Base-by-base conservation (phyloP, 495 filamentous ascomycete species). In the Evernia prunastri region DNA sequence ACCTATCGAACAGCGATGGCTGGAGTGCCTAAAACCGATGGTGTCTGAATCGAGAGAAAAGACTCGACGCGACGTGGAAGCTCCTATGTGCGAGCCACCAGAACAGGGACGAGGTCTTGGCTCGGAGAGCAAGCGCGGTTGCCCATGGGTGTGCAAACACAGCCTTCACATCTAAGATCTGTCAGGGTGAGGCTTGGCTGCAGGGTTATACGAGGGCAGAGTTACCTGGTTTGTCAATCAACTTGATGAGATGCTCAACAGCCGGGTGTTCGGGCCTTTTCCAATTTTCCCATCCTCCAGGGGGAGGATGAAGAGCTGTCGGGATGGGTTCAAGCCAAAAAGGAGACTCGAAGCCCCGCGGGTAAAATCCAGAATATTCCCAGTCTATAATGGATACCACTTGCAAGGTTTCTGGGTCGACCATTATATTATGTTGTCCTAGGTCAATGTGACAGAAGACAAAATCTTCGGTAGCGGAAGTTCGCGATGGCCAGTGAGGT, bases 371-470 rank as follows among this genome's bases (percentile, higher is more conserved):
- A 3, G 73, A 67, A 47, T 71, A 75, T 61, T 77, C 75, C 73
- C 75, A 76, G 58, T 75, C 75, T 15, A 78, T 67, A 29, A 75
- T 68, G 5, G 70, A 71, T 5, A 58, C 47, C 40, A 78, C 72
- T 47, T 74, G 72, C 58, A 74, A 53, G n/a, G 68, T 70, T 15
- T 72, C 20, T 6, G 72, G 70, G 54, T 74, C 68, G 35, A 74
- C 72, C 56, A 74, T 66, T 56, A 75, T 67, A 43, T 76, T 76
- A 5, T 66, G 59, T 60, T 70, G 69, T 15, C 66, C 67, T 43
- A 76, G 67, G 68, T 75, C 72, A 36, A 74, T 73, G 51, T 77
- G 72, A 51, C 73, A 75, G 60, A 71, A 76, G 5, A 73, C 71
- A 63, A 67, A 73, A 58, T 72, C 64, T 18, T 65, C 35, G 13